These are phyloP conservation scores for Ogataea salicorniae DNA, from an alignment of 805 yeast genomes.

Conservation along the genomic window DNA sequence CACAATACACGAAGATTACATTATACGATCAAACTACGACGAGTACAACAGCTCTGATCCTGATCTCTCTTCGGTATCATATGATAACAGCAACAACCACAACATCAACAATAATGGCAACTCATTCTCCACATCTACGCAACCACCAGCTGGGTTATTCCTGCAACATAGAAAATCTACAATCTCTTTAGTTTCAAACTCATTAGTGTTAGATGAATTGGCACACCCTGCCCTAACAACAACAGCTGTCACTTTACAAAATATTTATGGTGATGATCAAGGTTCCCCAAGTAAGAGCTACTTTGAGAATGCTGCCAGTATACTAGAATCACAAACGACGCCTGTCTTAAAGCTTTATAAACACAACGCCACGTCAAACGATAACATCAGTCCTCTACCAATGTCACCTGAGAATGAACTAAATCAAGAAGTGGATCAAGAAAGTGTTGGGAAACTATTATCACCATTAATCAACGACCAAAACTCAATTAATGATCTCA, in stretches of 20 bases:
- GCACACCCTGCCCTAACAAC: constrained; percentile 28
- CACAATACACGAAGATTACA: constrained; percentile 23
- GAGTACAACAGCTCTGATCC: constrained; percentile 1
- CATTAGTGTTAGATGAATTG: constrained; percentile 15
- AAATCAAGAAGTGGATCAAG: not conserved
- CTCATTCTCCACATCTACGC: not conserved
- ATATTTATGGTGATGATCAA: constrained; percentile 15
- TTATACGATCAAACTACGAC: constrained; percentile 9
- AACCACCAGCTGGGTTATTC: not conserved
- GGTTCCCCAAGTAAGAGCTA: not conserved
- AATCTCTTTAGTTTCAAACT: constrained; percentile 17
- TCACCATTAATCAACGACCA: not conserved
- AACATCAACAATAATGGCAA: not conserved
- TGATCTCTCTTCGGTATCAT: not conserved
- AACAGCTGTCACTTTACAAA: constrained; percentile 27
- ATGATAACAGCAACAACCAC: not conserved
- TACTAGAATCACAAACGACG: not conserved
- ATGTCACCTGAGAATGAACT: not conserved
- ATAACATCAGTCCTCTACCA: constrained; percentile 1
- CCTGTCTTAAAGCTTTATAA: not conserved
- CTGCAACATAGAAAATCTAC: constrained; percentile 15
- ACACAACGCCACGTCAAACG: not conserved
- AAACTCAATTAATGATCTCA: not conserved
- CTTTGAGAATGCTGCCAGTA: not conserved
- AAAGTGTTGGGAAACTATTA: not conserved